Base-by-base conservation (phyloP, 371 early-diverging fungal genomes). In the Massospora cicadina region DNA sequence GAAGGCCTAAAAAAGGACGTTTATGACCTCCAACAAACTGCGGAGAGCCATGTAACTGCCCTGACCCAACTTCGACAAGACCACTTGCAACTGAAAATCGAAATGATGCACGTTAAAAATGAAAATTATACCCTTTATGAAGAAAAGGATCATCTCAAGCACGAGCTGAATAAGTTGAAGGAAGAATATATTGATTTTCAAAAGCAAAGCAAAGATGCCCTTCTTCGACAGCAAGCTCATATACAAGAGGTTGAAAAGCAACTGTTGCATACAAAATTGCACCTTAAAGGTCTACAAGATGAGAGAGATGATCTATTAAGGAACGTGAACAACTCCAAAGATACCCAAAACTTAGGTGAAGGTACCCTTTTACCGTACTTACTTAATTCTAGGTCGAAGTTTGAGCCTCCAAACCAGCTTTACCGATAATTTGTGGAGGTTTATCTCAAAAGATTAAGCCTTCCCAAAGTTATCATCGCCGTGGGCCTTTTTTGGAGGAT, bases 181-280 rank as follows among this genome's bases (percentile, higher is more conserved):
- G 28, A 33, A 28, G 23, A 61, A 28, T n/a, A 10, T 7, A 17
- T n/a, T 13, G 25, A 26, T 7, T 10, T n/a, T n/a, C 30, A 24
- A 2, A 33, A 10, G 10, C 62, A 61, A 28, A 24, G 33, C 2
- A 30, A 28, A 27, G 23, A 33, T 53, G 33, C 62, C 23, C 13
- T 61, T 23, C 62, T 61, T 7, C 21, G 30, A 30, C 62, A 61
- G 25, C 62, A 61, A 28, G 62, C 33, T 33, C 29, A 61, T 33
- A 28, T 61, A 5, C 62, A 61, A 28, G 23, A 7, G 12, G 62
- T 61, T 33, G 62, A 61, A 33, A 61, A 61, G 62, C 30, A 61
- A 61, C 33, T 61, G 29, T 26, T 60, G 25, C 32, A 60, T 26
- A 26, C 27, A 21, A 60, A 60, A 21, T 31, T 60, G 60, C 60